Conservation (phyloP, 2,329 filamentous ascomycete species). For the Pleurostoma richardsiae region DNA sequence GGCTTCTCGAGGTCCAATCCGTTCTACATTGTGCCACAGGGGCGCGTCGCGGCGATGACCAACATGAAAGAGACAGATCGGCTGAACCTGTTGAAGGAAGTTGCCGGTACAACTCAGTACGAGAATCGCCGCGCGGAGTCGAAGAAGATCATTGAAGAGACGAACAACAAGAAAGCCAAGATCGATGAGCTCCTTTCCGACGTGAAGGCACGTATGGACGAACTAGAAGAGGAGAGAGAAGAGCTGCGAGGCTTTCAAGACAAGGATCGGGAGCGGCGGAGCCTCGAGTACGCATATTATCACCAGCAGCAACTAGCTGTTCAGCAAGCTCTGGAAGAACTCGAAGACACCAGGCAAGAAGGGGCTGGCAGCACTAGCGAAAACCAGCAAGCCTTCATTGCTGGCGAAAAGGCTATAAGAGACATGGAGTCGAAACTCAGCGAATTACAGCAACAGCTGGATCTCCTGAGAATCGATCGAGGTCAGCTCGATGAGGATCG, state of each 20-base stretch:
- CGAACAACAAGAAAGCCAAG: conserved; percentile 88
- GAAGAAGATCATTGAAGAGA: conserved; percentile 94
- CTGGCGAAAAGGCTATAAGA: conserved; percentile 74
- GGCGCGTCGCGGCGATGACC: conserved; percentile 88
- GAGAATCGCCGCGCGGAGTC: conserved; percentile 88
- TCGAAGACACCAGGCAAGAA: conserved; percentile 76
- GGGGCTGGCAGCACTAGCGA: conserved; percentile 82
- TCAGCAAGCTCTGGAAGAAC: conserved; percentile 69
- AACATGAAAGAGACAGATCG: conserved; percentile 98
- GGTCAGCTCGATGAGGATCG: conserved; percentile 86
- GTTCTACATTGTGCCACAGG: conserved; percentile 98
- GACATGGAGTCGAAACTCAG: conserved; percentile 75
- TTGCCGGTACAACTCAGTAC: conserved; percentile 97
- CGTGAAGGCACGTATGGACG: conserved; percentile 82
- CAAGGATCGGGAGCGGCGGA: conserved; percentile 86
- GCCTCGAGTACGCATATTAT: conserved; percentile 91
- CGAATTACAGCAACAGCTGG: conserved; percentile 74
- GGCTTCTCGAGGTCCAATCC: conserved; percentile 97
- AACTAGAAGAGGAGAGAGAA: conserved; percentile 96
- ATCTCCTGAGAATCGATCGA: conserved; percentile 79
- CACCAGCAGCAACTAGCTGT: conserved; percentile 82
- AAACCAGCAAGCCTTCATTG: conserved; percentile 69
- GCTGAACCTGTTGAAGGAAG: conserved; percentile 86
- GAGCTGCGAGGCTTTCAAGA: conserved; percentile 92
- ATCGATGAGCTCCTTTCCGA: conserved; percentile 90